Base-by-base conservation (phyloP, 257 asterid genomes). In the Lycium barbarum region DNA sequence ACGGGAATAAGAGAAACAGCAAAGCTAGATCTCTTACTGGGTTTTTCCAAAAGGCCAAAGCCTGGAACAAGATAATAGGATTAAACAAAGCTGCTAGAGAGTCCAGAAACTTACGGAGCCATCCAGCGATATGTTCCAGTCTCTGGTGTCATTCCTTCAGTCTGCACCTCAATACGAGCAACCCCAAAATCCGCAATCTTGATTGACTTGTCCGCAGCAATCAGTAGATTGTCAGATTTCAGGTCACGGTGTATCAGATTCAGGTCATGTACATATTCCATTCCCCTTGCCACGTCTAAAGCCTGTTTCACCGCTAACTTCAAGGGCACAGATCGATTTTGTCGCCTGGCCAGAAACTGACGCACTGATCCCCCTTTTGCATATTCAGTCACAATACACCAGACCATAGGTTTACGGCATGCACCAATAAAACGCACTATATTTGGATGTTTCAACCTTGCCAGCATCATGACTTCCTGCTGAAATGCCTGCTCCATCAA, bases 91-190 rank as follows among this genome's bases (percentile, higher is more conserved):
- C 43, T 7, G 18, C 35, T 18, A 80, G 85, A 7, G 53, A 53
- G 14, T 9, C 58, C 47, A 80, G 80, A 80, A 62, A 89, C 98
- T 97, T 92, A 97, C 98, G 98, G 98, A 65, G 98, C 99, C 99
- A 96, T 96, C 99, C 99, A 96, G 65, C 98, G 95, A 87, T 96
- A 96, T 33, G 99, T 96, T 83, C 99, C 99, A 8, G 99, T 96
- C 87, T 96, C 98, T 22, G 98, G 99, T 22, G 99, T 96, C 99
- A 96, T 96, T 81, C 99, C 98, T 89, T 96, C 98, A n/a, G 99
- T 95, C 91, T 95, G 95, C 83, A 95, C 98, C 87, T 96, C 99
- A 80, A 96, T 96, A 45, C 98, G 98, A 67, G 99, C 98, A 57
- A 96, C 98, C 70, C 98, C 99, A 84, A 96, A 96, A 89, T 95